Conservation (phyloP, 1,139 yeast species). For the Pneumocystis sp. region DNA sequence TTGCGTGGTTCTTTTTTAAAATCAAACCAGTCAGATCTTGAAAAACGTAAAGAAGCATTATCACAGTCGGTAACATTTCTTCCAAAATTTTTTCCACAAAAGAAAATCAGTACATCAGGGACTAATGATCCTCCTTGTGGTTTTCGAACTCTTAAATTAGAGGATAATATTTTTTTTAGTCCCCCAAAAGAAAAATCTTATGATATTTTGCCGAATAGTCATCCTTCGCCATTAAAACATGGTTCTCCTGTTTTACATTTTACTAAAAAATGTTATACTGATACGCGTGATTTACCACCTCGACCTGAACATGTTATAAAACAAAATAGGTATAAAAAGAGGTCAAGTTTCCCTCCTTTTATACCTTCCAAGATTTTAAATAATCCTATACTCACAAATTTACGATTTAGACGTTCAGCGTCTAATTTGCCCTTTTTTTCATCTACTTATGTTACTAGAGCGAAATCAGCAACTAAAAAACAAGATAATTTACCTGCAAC, state of each 20-base stretch:
- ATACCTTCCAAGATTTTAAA: neutral
- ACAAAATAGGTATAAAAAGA: neutral
- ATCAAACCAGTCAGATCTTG: neutral
- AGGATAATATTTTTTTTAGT: neutral
- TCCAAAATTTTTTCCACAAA: neutral
- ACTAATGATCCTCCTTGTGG: neutral
- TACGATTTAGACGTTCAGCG: neutral
- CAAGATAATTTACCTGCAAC: neutral
- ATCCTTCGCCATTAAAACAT: neutral
- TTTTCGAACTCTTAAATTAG: neutral
- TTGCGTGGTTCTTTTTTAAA: neutral
- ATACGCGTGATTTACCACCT: neutral
- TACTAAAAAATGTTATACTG: neutral
- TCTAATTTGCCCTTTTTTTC: neutral
- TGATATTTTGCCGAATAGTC: neutral
- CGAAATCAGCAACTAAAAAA: neutral
- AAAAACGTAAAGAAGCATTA: neutral
- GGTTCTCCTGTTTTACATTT: neutral
- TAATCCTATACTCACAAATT: neutral
- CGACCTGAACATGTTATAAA: neutral
- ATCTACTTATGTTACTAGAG: neutral
- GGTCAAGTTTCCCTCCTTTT: neutral
- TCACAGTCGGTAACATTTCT: neutral
- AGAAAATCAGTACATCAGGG: neutral
- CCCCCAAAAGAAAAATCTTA: neutral